Base-by-base conservation (phyloP, 768 basidiomycete genomes). In the Podaxis sp. region DNA sequence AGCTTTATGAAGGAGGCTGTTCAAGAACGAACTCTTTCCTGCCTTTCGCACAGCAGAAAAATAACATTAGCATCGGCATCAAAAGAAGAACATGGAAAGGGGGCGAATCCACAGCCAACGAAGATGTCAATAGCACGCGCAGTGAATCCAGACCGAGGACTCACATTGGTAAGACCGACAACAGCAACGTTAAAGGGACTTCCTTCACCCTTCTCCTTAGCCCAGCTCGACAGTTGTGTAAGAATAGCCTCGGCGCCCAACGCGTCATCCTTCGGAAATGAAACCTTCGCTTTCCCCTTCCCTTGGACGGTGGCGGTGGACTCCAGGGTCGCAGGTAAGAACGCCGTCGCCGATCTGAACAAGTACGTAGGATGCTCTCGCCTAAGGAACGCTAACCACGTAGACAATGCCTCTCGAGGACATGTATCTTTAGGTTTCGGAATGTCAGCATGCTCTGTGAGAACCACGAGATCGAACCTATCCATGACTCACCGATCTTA, bases 21-120 rank as follows among this genome's bases (percentile, higher is more conserved):
- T 95, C 67, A 96, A 79, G 50, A 96, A 78, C 0, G 92, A 82
- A 54, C 91, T 91, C 78, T 97, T 96, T 13, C 95, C 95, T 12
- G 82, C 80, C 91, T 93, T 59, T 54, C 46, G 17, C 46, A 6
- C 20, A 30, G 15, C 38, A 20, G 26, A 50, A 22, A 40, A 50
- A 22, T n/a, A 46, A 17, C 26, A 50, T 37, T 6, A 24, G 13
- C 30, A 20, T 57, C 22, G 55, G 10, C 28, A 33, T 33, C 10
- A 24, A 46, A 56, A 38, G 60, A 4, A 49, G 44, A 0, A 52
- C 12, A 37, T 28, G 57, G 51, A 15, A 37, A 44, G n/a, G 36
- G 13, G 26, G 48, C 46, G 53, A 56, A 40, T 50, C n/a, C 48
- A 50, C 22, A 7, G n/a, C 12, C 10, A 50, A 56, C 33, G 26